Percentiles rank a stretch among this genome's conserved stretches.
Evolutionary conservation across 2,329 filamentous ascomycete species (phyloP).

Genomic region (Cryphonectria nitschkei): DNA sequence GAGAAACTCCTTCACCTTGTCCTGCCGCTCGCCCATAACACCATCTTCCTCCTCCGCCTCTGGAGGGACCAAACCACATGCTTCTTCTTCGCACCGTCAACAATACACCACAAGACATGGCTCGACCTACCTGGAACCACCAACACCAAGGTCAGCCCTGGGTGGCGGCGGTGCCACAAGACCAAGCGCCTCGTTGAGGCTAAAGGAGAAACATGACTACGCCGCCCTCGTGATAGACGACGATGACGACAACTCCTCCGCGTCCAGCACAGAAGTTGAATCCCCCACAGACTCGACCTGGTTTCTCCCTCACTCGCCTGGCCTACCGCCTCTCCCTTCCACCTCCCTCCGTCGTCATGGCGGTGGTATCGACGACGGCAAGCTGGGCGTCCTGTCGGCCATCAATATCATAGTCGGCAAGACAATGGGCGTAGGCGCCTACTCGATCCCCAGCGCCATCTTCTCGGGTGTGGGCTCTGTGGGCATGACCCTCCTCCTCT

Average conservation of each 20-base stretch:
- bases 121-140: constrained; percentile 33
- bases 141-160: constrained; percentile 27
- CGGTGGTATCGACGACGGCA: constrained; percentile 33
- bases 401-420: constrained; percentile 45
- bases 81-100: neutral
- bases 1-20: constrained; percentile 37
- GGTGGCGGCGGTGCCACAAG: constrained; percentile 6
- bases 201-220: constrained; percentile 26
- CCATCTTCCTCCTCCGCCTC: constrained; percentile 27
- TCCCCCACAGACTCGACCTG: constrained; percentile 33
- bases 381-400: constrained; percentile 42
- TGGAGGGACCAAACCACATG: constrained; percentile 5
- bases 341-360: neutral
- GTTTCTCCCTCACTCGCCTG: constrained; percentile 33
- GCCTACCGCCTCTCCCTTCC: constrained; percentile 14
- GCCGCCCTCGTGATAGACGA: neutral
- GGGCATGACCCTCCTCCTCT: constrained; percentile 56
- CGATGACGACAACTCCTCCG: constrained; percentile 15
- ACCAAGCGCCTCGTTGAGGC: constrained; percentile 18
- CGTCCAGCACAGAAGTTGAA: constrained; percentile 27
- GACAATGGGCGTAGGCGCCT: constrained; percentile 50
- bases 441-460: constrained; percentile 61
- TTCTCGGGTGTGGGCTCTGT: constrained; percentile 58
- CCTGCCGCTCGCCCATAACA: constrained; percentile 39
- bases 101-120: constrained; percentile 28